phyloP scores from a whole-genome alignment of 352 stramenopile species.

The Pythium graminicola region DNA sequence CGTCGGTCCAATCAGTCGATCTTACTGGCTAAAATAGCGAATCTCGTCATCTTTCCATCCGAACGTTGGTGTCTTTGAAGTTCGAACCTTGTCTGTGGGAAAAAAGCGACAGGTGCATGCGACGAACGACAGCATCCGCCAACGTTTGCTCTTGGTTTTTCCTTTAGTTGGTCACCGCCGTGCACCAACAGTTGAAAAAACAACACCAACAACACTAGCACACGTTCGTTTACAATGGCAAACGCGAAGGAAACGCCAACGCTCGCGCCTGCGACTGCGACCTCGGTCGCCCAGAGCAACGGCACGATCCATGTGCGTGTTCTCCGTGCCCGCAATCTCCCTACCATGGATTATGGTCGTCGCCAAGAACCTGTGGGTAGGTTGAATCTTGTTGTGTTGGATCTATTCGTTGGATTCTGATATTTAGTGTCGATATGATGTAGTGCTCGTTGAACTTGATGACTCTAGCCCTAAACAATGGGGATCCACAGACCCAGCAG shows the following conservation, averaged over 20 bases:
- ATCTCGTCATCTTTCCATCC: slow-evolving; percentile 2
- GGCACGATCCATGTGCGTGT: slow-evolving; percentile 75
- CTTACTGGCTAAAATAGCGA: slow-evolving; percentile 16
- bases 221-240: neutral
- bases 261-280: slow-evolving; percentile 6
- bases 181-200: slow-evolving; percentile 16
- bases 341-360: slow-evolving; percentile 76
- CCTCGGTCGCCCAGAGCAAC: slow-evolving; percentile 26
- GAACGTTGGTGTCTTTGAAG: slow-evolving; percentile 16
- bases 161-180: neutral
- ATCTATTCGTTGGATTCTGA: slow-evolving; percentile 7
- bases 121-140: slow-evolving; percentile 5
- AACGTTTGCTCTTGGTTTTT: neutral
- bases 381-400: slow-evolving; percentile 4
- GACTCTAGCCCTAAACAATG: slow-evolving; percentile 51
- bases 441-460: slow-evolving; percentile 67
- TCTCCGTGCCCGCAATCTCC: slow-evolving; percentile 48
- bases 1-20: slow-evolving; percentile 6
- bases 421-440: neutral
- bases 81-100: slow-evolving; percentile 7
- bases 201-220: neutral
- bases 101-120: slow-evolving; percentile 19
- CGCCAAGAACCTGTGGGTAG: slow-evolving; percentile 71
- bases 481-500: slow-evolving; percentile 59
- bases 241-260: slow-evolving; percentile 10